phyloP scores from a whole-genome alignment of 495 filamentous ascomycete genomes.

The Penicillium manginii region DNA sequence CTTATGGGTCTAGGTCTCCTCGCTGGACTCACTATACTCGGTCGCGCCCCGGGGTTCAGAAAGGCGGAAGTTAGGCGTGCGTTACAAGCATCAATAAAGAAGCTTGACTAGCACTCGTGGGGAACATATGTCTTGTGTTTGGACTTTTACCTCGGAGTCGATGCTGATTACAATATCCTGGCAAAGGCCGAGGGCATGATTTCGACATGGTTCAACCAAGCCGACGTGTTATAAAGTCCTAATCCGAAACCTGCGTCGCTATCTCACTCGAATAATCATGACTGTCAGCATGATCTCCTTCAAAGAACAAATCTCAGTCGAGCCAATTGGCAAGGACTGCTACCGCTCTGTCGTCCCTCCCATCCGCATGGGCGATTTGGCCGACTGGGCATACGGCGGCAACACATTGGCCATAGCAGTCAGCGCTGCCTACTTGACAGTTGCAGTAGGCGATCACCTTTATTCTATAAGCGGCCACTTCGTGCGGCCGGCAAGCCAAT shows the following conservation, averaged over 20 bases:
- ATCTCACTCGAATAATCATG: too few relatives aligned
- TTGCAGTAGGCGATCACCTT: background rate
- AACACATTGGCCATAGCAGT: background rate
- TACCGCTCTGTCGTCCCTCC: too few relatives aligned
- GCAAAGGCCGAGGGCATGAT: background rate
- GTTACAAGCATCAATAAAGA: constrained; percentile 1
- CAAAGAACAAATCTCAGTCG: too few relatives aligned
- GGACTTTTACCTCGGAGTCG: background rate
- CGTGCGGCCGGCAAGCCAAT: background rate
- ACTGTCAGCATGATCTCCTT: too few relatives aligned
- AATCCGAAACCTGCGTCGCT: too few relatives aligned
- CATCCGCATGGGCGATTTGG: too few relatives aligned
- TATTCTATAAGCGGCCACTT: background rate
- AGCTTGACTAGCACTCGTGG: background rate
- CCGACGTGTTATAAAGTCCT: too few relatives aligned
- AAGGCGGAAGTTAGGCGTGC: background rate
- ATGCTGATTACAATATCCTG: background rate
- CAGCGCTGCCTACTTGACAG: background rate
- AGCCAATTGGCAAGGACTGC: too few relatives aligned
- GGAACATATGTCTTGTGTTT: background rate
- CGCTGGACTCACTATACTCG: background rate
- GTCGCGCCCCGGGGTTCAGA: background rate
- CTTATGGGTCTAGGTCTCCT: background rate
- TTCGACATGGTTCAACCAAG: too few relatives aligned
- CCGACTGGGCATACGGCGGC: background rate